phyloP scores from a whole-genome alignment of 1,284 basidiomycete species.

The Trametes hirsuta region DNA sequence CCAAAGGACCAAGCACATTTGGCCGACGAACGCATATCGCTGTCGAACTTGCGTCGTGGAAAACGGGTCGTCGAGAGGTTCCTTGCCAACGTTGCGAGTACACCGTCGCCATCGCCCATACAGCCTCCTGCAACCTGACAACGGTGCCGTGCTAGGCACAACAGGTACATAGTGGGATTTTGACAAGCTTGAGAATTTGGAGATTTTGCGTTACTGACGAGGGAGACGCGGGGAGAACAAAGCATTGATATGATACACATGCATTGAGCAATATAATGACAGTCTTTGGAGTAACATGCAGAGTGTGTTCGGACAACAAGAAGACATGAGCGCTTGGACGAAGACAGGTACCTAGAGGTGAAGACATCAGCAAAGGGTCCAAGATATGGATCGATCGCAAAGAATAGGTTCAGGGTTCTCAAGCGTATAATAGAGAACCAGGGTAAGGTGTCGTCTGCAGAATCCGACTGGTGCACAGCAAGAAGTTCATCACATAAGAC shows the following conservation, averaged over 20 bases:
- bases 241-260: background rate
- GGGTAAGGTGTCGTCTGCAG: slow-evolving; percentile 31
- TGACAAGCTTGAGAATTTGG: too few relatives aligned
- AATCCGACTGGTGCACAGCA: slow-evolving; percentile 39
- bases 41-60: slow-evolving; percentile 75
- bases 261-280: background rate
- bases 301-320: background rate
- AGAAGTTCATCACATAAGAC: slow-evolving; percentile 31
- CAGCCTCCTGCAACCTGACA: background rate
- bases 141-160: too few relatives aligned
- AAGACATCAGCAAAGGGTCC: background rate
- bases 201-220: background rate
- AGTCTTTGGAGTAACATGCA: background rate
- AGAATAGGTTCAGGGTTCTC: slow-evolving; percentile 30
- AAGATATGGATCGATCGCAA: background rate
- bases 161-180: background rate
- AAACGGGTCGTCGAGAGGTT: slow-evolving; percentile 78
- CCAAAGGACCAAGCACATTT: slow-evolving; percentile 82
- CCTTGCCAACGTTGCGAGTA: slow-evolving; percentile 47
- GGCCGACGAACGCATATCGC: slow-evolving; percentile 83
- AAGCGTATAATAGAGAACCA: slow-evolving; percentile 35
- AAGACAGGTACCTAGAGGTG: background rate
- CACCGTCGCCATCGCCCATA: background rate
- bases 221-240: background rate
- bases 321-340: background rate